These are phyloP conservation scores for Mentha longifolia DNA, from an alignment of 257 asterid genomes.

Conservation along the genomic window DNA sequence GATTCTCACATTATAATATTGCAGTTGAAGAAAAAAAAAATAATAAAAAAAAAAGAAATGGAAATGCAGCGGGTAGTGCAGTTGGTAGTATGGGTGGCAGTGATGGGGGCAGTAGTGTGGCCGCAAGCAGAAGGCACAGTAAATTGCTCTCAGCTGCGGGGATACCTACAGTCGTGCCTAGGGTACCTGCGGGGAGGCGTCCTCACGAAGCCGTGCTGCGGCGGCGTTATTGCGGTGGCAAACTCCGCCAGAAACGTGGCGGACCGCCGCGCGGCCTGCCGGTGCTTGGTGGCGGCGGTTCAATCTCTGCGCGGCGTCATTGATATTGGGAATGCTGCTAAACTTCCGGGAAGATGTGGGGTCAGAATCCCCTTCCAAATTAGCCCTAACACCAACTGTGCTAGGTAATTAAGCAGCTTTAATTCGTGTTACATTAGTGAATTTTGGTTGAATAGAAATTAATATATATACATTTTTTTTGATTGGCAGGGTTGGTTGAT, in stretches of 20 bases:
- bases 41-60: too few species aligned
- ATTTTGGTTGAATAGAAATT: too few species aligned
- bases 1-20: too few species aligned
- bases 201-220: constrained; percentile 33
- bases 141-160: constrained; percentile 29
- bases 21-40: too few species aligned
- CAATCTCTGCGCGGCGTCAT: not conserved
- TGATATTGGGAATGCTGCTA: constrained; percentile 35
- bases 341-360: constrained; percentile 37
- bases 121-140: constrained; percentile 19
- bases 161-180: constrained; percentile 28
- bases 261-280: constrained; percentile 39
- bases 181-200: constrained; percentile 34
- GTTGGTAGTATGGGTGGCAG: constrained; percentile 26
- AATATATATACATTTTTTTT: not conserved
- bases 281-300: constrained; percentile 39
- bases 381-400: constrained; percentile 37
- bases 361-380: constrained; percentile 34
- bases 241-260: constrained; percentile 11
- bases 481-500: constrained; percentile 33
- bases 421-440: too few species aligned
- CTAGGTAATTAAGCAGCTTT: constrained; percentile 17
- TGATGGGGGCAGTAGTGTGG: constrained; percentile 9
- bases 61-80: not conserved
- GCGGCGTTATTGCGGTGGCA: constrained; percentile 35